Base-by-base conservation (phyloP, 1,139 yeast species). In the Pichia sp. region DNA sequence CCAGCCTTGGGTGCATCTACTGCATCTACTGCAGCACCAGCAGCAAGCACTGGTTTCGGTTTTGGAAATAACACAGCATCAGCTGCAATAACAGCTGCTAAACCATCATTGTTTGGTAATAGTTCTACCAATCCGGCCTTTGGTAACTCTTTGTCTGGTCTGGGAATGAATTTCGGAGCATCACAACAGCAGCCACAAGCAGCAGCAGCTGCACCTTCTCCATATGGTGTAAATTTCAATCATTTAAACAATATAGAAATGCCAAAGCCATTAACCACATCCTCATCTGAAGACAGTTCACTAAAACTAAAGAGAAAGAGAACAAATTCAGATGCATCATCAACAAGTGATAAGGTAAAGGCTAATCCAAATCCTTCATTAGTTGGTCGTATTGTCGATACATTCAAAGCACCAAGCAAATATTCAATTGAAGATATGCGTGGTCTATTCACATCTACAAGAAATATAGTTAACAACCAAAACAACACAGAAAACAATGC, bases 191-290 rank as follows among this genome's bases (percentile, higher is more conserved):
- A 52, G 43, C 43, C 53, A 47, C 44, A 49, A 44, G 24, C 34
- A 36, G 42, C 45, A 12, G 34, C 28, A 41, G 12, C 41, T 10
- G 38, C 33, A 41, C 10, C 43, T 12, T 31, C 47, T 30, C 63
- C 65, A 1, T 60, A 61, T 46, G 63, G 62, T 6, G 30, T 56
- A 9, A 43, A 48, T 38, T 43, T 61, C 7, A 44, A 54, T 1
- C 45, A 52, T 12, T 52, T 53, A 39, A 17, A 45, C 3, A 21
- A 35, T 3, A 14, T 52, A 9, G 65, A 58, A 35, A 62, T 62
- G 66, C 67, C 66, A 36, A 57, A 54, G 30, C 45, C 67, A 3
- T 31, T 63, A 14, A 63, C 66, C 1, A 52, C 58, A 5, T 41
- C 44, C 14, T 11, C 47, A 1, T 53, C 52, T n/a, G 42, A 45